phyloP scores from a whole-genome alignment of 2,329 filamentous ascomycete genomes.

The Cladosporium austrohemisphaericum region DNA sequence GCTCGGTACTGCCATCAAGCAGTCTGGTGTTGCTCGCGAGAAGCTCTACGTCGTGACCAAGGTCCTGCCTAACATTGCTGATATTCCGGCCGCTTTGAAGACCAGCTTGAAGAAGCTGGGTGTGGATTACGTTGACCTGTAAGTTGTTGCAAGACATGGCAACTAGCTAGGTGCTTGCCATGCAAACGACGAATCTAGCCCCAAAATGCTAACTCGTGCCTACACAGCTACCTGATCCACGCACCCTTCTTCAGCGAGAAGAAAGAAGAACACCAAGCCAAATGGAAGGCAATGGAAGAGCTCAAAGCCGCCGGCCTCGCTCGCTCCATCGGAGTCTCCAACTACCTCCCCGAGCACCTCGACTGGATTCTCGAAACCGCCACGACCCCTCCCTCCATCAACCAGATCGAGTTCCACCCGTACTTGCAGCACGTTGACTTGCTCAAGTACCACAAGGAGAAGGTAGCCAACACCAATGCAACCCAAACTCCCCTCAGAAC shows the following conservation, averaged over 20 bases:
- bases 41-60: slow-evolving; percentile 56
- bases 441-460: slow-evolving; percentile 49
- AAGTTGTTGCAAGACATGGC: slow-evolving; percentile 23
- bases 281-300: slow-evolving; percentile 59
- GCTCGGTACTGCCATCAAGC: slow-evolving; percentile 45
- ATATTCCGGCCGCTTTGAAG: slow-evolving; percentile 55
- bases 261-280: slow-evolving; percentile 52
- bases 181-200: background rate
- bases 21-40: slow-evolving; percentile 41
- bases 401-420: slow-evolving; percentile 68
- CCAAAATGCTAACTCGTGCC: no score
- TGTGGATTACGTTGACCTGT: slow-evolving; percentile 61
- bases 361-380: slow-evolving; percentile 52
- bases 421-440: slow-evolving; percentile 61
- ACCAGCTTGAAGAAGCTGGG: slow-evolving; percentile 57
- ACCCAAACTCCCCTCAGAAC: background rate
- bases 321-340: slow-evolving; percentile 61
- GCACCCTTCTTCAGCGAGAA: slow-evolving; percentile 55
- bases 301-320: slow-evolving; percentile 55
- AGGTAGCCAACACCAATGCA: slow-evolving; percentile 16
- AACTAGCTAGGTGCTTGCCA: background rate
- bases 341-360: slow-evolving; percentile 55
- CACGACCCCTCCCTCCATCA: slow-evolving; percentile 57
- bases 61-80: slow-evolving; percentile 48
- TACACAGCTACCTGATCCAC: slow-evolving; percentile 57